Evolutionary conservation across 352 stramenopile species (phyloP), one percentile per base, ranked within the genome.

Genomic region (Globisporangium rhizosaccharum): DNA sequence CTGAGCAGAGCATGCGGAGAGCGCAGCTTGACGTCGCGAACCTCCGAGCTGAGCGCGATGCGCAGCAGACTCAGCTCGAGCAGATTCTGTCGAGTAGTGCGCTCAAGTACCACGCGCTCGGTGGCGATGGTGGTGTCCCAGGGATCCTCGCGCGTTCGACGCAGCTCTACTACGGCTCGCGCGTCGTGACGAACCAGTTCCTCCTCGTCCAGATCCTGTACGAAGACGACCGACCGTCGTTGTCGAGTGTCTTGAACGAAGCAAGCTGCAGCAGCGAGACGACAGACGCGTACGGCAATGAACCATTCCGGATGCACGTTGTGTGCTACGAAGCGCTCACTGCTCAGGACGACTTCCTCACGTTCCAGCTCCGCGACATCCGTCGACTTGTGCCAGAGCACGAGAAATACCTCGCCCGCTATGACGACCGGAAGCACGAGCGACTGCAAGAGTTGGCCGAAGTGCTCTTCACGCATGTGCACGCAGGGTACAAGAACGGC

Each of bases 401-500:
- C 18, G 67, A 76, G 9, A 79, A 76, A 17, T 82, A 72, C 48
- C 42, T 80, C 5, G 65, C 71, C 17, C 26, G 12, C 5, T 66
- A 67, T 45, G 36, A 48, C 2, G 61, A 75, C 20, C 59, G 67
- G 3, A 70, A 68, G 30, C 65, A 66, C 6, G 64, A 86, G 49
- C 59, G 74, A 11, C 60, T 76, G 18, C 48, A 74, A 42, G 75
- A 71, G 20, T 39, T 92, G 15, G 75, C 72, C 0, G 76, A 87
- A 20, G 36, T 78, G 11, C 58, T 92, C 9, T 54, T 85, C 17
- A n/a, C 25, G 1, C 62, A 80, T 15, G 50, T 83, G 17, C 73
- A 79, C 11, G 73, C 79, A 1, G 79, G 82, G 17, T 90, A 83
- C 63, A 92, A 90, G 65, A 81, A 85, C 33, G 79, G 79, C 2